Evolutionary conservation across 768 basidiomycete genomes (phyloP).

Genomic region (Epithele typhae): DNA sequence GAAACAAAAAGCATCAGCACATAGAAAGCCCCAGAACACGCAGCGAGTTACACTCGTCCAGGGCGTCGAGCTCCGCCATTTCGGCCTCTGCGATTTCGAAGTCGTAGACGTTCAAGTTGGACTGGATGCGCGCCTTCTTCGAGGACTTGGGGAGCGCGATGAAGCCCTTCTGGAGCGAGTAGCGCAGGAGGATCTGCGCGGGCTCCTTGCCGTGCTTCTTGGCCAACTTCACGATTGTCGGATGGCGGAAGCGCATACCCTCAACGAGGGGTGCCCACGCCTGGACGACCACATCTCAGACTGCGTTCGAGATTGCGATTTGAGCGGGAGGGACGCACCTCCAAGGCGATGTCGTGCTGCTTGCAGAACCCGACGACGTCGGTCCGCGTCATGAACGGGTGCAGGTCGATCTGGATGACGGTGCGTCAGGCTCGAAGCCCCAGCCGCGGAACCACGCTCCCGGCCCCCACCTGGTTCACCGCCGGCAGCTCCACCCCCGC

Average conservation of each 20-base stretch:
- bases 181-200: slow-evolving; percentile 65
- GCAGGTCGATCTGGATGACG: slow-evolving; percentile 41
- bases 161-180: slow-evolving; percentile 72
- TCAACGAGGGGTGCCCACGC: slow-evolving; percentile 75
- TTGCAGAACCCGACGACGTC: slow-evolving; percentile 59
- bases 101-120: slow-evolving; percentile 60
- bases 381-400: slow-evolving; percentile 67
- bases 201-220: slow-evolving; percentile 52
- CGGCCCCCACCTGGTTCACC: slow-evolving; percentile 51
- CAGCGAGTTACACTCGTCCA: slow-evolving; percentile 54
- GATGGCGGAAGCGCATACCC: slow-evolving; percentile 59
- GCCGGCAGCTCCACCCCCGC: slow-evolving; percentile 46
- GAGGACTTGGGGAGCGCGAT: slow-evolving; percentile 65
- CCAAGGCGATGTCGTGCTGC: slow-evolving; percentile 52
- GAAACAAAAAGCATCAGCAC: neutral
- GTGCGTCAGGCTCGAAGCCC: too few species aligned
- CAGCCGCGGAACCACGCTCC: too few species aligned
- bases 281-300: slow-evolving; percentile 25
- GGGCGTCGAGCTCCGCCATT: slow-evolving; percentile 43
- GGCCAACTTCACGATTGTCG: slow-evolving; percentile 42
- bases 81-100: slow-evolving; percentile 52
- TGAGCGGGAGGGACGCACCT: slow-evolving; percentile 36
- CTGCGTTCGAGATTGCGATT: neutral
- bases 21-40: too few species aligned
- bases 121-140: slow-evolving; percentile 45